Evolutionary conservation across 2,329 filamentous ascomycete species (phyloP), one percentile per base, ranked within the genome.

Genomic region (Diaporthe vexans): DNA sequence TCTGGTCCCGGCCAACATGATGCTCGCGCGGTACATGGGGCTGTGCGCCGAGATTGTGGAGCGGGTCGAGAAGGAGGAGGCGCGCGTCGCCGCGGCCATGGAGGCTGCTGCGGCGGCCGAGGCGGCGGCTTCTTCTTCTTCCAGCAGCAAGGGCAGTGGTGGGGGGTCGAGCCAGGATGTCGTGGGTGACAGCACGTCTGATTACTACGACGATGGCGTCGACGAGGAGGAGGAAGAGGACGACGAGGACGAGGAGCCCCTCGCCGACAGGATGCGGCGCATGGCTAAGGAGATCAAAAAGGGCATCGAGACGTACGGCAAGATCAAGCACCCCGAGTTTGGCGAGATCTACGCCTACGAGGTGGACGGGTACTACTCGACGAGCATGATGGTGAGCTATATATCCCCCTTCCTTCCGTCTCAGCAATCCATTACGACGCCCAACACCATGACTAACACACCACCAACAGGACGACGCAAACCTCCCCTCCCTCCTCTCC

Each of bases 1-100:
- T 80, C 91, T 95, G 81, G 94, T 95, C 78, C 94, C 94, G 0
- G 90, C 92, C 19, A 96, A 96, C 80, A 92, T 92, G 90, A 91
- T 91, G 88, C 90, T 92, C 79, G 86, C 89, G 46, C 83, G 86
- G 52, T 91, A 89, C 77, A 83, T 92, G 0, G 83, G 83, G 10
- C 73, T 82, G 82, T 77, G 84, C 81, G 73, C 85, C 83, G 56
- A 81, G 78, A 77, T 84, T 68, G 79, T 82, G 79, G 77, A 78
- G 48, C 61, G 71, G 11, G 76, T 81, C 26, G 78, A 81, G 59
- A 72, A 81, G 21, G 84, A 90, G 2, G 71, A 74, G 33, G 73
- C 73, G 3, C 76, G 73, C n/a, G 76, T 81, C 21, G 59, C 67
- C 26, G 72, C 68, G 1, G 52, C 54, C 3, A 40, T 59, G 46